Evolutionary conservation across 257 asterid genomes (phyloP).

Genomic region (Solanum microdontum): DNA sequence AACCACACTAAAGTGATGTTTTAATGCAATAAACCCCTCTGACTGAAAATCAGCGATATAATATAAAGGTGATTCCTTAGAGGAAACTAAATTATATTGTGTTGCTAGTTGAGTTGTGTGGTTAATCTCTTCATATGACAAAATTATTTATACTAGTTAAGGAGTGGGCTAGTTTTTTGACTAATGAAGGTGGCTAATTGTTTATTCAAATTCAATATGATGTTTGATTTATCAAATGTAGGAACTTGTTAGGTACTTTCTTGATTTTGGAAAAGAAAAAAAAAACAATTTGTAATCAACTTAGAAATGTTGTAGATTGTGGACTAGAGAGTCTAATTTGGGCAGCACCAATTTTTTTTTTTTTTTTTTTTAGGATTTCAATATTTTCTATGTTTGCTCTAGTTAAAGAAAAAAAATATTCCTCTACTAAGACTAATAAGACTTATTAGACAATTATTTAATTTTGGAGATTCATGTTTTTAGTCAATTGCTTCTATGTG

Average conservation of each 20-base stretch:
- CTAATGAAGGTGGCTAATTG: background rate
- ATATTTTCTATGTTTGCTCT: too few species aligned
- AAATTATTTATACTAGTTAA: background rate
- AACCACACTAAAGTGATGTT: background rate
- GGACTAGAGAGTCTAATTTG: slow-evolving; percentile 19
- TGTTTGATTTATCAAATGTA: background rate
- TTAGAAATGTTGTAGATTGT: slow-evolving; percentile 1
- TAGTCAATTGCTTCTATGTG: background rate
- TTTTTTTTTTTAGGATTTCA: too few species aligned
- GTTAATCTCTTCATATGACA: background rate
- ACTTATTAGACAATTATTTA: too few species aligned
- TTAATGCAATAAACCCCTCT: background rate
- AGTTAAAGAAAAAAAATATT: too few species aligned
- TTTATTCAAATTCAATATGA: slow-evolving; percentile 21
- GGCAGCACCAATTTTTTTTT: slow-evolving; percentile 3
- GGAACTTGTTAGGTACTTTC: slow-evolving; percentile 29
- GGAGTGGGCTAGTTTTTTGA: background rate
- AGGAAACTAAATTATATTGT: background rate
- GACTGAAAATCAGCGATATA: background rate
- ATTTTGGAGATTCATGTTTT: background rate
- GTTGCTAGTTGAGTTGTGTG: background rate
- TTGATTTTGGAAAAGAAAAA: background rate
- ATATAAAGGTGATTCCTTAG: background rate
- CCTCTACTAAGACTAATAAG: too few species aligned
- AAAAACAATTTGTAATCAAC: background rate